These are phyloP conservation scores for Daedalea quercina DNA, from an alignment of 768 basidiomycete species.

Conservation along the genomic window DNA sequence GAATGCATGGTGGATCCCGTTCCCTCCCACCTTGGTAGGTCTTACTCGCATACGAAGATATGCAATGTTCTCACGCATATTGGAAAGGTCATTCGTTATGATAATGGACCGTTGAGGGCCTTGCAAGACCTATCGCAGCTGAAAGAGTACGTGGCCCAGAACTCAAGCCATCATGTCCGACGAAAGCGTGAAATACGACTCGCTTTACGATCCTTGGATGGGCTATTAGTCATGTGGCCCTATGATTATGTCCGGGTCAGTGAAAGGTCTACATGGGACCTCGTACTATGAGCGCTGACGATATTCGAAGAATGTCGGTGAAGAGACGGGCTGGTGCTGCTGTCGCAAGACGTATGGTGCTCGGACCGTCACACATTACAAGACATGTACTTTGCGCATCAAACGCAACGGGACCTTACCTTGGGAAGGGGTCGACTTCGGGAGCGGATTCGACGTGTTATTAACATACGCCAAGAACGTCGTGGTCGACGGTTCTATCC, in stretches of 20 bases:
- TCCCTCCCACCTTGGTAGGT: constrained; percentile 63
- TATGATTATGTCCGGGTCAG: constrained; percentile 52
- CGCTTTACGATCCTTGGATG: constrained; percentile 61
- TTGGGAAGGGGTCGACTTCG: constrained; percentile 50
- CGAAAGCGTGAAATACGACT: constrained; percentile 51
- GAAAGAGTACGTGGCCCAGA: constrained; percentile 55
- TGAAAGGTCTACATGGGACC: neutral
- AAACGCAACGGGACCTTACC: constrained; percentile 44
- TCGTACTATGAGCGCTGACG: neutral
- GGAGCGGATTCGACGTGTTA: constrained; percentile 62
- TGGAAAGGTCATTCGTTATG: constrained; percentile 62
- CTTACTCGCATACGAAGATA: too few relatives aligned
- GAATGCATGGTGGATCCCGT: constrained; percentile 76
- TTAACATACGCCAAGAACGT: constrained; percentile 52
- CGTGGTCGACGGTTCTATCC: constrained; percentile 38
- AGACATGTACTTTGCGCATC: constrained; percentile 42
- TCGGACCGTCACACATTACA: constrained; percentile 38
- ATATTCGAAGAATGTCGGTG: constrained; percentile 40
- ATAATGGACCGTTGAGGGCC: constrained; percentile 46
- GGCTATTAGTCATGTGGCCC: constrained; percentile 54
- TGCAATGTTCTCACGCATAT: too few relatives aligned
- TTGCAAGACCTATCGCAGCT: constrained; percentile 45
- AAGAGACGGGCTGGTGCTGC: constrained; percentile 36
- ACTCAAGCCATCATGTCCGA: constrained; percentile 41
- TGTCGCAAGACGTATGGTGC: constrained; percentile 43